phyloP scores from a whole-genome alignment of 768 basidiomycete species.

The Mycena sanguinolenta region DNA sequence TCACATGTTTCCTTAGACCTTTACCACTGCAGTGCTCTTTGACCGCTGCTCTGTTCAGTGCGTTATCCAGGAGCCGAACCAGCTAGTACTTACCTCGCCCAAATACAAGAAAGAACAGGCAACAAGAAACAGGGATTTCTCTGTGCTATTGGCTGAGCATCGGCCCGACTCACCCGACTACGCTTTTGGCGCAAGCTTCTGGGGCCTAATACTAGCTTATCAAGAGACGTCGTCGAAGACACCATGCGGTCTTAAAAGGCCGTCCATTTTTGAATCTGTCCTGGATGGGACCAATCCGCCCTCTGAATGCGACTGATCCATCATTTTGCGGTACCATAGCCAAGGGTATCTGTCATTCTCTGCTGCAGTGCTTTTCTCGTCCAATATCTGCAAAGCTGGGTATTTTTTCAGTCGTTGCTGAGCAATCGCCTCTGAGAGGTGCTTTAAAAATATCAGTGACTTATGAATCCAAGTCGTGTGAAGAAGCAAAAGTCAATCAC shows the following conservation, averaged over 20 bases:
- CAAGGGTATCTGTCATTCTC: background rate
- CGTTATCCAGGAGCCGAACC: too few relatives aligned
- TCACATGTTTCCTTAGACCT: background rate
- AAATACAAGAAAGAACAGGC: too few relatives aligned
- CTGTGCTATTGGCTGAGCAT: too few relatives aligned
- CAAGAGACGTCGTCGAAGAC: constrained; percentile 5
- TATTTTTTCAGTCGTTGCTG: constrained; percentile 12
- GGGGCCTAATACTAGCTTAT: background rate
- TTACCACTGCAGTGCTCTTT: background rate
- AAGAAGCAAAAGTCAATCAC: constrained; percentile 5
- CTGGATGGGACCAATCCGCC: constrained; percentile 10
- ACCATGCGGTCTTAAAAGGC: background rate
- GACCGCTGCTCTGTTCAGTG: background rate
- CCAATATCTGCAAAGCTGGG: constrained; percentile 7
- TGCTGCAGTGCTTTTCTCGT: background rate
- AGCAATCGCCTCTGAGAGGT: constrained; percentile 3
- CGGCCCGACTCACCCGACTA: too few relatives aligned
- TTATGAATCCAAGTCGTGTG: background rate
- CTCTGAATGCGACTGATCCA: background rate
- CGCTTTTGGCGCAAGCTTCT: too few relatives aligned
- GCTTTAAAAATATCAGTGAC: constrained; percentile 17
- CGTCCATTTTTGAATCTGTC: background rate
- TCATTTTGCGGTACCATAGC: background rate
- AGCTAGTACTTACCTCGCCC: too few relatives aligned
- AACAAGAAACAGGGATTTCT: too few relatives aligned